phyloP scores from a whole-genome alignment of 352 stramenopile species.

The Phytophthora aleatoria region DNA sequence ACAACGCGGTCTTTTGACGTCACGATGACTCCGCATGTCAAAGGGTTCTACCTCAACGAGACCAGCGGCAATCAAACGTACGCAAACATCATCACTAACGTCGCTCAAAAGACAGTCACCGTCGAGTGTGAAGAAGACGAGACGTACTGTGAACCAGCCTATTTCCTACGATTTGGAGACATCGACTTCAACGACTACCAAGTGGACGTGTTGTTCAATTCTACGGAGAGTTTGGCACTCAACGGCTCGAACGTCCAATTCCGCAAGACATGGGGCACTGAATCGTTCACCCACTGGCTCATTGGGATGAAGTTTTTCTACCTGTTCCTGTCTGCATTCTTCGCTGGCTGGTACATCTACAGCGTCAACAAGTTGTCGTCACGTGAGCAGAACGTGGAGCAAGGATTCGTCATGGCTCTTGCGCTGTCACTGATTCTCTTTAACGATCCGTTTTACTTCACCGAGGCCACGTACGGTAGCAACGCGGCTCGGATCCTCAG shows the following conservation, averaged over 20 bases:
- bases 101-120: constrained; percentile 39
- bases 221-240: constrained; percentile 40
- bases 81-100: constrained; percentile 42
- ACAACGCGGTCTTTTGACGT: constrained; percentile 46
- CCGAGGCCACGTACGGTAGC: constrained; percentile 52
- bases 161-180: constrained; percentile 57
- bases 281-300: constrained; percentile 59
- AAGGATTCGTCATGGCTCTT: constrained; percentile 57
- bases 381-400: constrained; percentile 63
- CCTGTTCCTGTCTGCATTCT: constrained; percentile 39
- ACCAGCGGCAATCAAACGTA: constrained; percentile 39
- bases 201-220: constrained; percentile 65
- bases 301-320: constrained; percentile 67
- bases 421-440: constrained; percentile 54
- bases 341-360: constrained; percentile 52
- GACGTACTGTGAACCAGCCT: constrained; percentile 44
- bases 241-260: constrained; percentile 52
- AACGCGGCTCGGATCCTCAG: constrained; percentile 54
- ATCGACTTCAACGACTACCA: constrained; percentile 65
- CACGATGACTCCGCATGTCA: constrained; percentile 58
- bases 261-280: constrained; percentile 57
- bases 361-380: constrained; percentile 47
- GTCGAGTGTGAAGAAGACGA: constrained; percentile 42
- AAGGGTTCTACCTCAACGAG: constrained; percentile 49
- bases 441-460: constrained; percentile 66